These are phyloP conservation scores for Myriosclerotinia scirpicola DNA, from an alignment of 2,329 filamentous ascomycete genomes.

Conservation along the genomic window DNA sequence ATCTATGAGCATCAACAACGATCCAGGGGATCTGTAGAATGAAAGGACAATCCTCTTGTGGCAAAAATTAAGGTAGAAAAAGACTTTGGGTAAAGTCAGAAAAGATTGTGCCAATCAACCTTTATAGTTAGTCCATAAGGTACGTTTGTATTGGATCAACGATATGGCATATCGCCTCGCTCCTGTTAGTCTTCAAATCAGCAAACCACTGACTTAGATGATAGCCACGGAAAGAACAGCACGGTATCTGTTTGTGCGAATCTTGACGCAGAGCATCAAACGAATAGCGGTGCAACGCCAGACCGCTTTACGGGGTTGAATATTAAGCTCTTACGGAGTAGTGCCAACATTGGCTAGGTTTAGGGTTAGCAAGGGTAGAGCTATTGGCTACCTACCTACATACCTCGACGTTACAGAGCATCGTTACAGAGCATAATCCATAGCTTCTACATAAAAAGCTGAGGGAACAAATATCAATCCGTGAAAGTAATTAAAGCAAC, in stretches of 20 bases:
- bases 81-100: background rate
- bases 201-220: background rate
- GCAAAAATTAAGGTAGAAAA: background rate
- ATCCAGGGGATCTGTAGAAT: background rate
- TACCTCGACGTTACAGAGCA: too few species aligned
- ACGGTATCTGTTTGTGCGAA: background rate
- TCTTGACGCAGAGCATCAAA: background rate
- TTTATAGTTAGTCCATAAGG: background rate
- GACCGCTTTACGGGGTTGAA: background rate
- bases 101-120: background rate
- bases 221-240: background rate
- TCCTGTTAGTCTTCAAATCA: background rate
- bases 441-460: background rate
- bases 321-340: background rate
- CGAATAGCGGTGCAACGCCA: background rate
- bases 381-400: background rate
- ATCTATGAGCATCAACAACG: conserved; percentile 62
- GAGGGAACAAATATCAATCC: background rate
- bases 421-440: background rate
- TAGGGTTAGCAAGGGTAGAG: conserved; percentile 5
- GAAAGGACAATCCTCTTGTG: background rate
- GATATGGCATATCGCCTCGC: background rate
- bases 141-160: background rate
- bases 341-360: background rate
- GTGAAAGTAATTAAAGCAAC: background rate